Percentiles rank a stretch among this genome's conserved stretches.
Conservation (phyloP, 306 rosid species). For the Adenanthera pavonina region DNA sequence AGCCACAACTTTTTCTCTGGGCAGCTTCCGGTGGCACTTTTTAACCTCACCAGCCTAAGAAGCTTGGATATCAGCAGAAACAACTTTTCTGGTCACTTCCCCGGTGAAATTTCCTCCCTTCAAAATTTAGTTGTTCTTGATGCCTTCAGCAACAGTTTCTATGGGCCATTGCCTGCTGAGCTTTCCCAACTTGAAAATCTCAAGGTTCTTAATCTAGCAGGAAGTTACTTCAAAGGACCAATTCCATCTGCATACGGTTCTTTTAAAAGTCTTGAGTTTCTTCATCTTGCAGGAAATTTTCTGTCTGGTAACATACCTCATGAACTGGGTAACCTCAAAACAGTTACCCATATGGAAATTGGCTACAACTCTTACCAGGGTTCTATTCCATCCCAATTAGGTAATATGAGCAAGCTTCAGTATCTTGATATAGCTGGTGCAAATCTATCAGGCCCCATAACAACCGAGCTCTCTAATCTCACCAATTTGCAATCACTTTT, state of each 20-base stretch:
- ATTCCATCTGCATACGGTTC: slow-evolving; percentile 87
- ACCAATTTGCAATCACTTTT: slow-evolving; percentile 73
- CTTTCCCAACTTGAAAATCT: slow-evolving; percentile 63
- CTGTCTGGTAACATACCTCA: slow-evolving; percentile 73
- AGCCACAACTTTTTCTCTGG: slow-evolving; percentile 82
- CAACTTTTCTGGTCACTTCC: slow-evolving; percentile 87
- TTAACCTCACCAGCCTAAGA: slow-evolving; percentile 68
- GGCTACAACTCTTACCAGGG: slow-evolving; percentile 80
- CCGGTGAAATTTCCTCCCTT: slow-evolving; percentile 61
- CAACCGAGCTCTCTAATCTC: slow-evolving; percentile 76
- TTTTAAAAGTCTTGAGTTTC: slow-evolving; percentile 76
- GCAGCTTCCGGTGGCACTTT: slow-evolving; percentile 63
- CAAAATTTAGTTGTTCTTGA: slow-evolving; percentile 61
- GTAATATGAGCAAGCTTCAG: slow-evolving; percentile 79
- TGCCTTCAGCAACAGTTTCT: slow-evolving; percentile 92
- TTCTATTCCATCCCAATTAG: slow-evolving; percentile 69
- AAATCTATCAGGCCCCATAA: slow-evolving; percentile 74
- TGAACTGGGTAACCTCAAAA: slow-evolving; percentile 83
- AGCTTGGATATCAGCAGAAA: slow-evolving; percentile 82
- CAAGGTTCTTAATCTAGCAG: slow-evolving; percentile 77
- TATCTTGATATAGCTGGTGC: slow-evolving; percentile 93
- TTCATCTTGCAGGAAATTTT: slow-evolving; percentile 86
- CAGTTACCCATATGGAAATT: slow-evolving; percentile 89
- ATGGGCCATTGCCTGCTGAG: slow-evolving; percentile 73
- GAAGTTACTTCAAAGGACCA: slow-evolving; percentile 87